These are phyloP conservation scores for Gossypium raimondii DNA, from an alignment of 345 rosid genomes.

Conservation along the genomic window DNA sequence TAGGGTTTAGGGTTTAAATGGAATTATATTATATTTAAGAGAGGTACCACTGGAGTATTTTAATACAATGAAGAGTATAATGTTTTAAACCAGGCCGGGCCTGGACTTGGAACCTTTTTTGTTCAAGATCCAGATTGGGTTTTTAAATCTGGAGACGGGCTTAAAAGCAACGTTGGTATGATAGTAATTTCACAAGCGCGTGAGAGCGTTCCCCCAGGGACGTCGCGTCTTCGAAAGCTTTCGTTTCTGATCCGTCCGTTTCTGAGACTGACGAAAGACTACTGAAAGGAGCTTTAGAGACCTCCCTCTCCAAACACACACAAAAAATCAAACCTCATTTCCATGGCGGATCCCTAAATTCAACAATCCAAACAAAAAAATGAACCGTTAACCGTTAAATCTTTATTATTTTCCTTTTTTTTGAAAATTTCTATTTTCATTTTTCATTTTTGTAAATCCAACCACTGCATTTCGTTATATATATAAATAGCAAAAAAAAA, in stretches of 20 bases:
- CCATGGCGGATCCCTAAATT: conserved; percentile 14
- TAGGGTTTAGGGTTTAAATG: too few species aligned
- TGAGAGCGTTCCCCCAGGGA: neutral
- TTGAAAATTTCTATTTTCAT: neutral
- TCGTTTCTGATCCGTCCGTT: conserved; percentile 1
- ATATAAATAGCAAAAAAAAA: neutral
- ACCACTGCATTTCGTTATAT: neutral
- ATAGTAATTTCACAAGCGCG: neutral
- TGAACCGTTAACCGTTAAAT: neutral
- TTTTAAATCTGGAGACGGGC: neutral
- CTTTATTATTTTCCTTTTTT: too few species aligned
- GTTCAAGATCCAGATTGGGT: neutral
- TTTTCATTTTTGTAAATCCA: neutral
- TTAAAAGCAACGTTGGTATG: neutral
- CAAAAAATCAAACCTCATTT: conserved; percentile 2
- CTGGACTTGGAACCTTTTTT: neutral
- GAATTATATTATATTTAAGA: too few species aligned
- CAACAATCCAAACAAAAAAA: neutral
- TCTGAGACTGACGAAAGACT: conserved; percentile 1
- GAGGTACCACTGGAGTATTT: too few species aligned
- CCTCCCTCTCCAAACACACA: neutral
- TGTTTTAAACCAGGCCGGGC: neutral
- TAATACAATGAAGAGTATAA: too few species aligned
- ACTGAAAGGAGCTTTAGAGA: neutral
- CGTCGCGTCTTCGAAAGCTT: neutral